Conservation (phyloP, 2,329 filamentous ascomycete genomes). For the Davidsoniella australis region DNA sequence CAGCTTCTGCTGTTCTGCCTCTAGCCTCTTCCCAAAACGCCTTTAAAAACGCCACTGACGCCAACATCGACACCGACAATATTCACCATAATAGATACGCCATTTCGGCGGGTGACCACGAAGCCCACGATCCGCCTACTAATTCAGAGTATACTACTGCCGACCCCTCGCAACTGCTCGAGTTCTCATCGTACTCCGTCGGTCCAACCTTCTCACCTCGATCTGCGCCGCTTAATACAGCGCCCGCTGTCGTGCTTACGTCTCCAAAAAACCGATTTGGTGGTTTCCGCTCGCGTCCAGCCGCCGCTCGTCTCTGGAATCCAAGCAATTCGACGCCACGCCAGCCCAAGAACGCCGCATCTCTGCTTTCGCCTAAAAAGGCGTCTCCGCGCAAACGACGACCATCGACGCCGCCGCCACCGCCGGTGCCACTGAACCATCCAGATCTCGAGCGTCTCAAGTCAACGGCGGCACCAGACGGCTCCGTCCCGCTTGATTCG, state of each 20-base stretch:
- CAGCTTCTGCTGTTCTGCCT: slow-evolving; percentile 7
- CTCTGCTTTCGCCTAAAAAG: not conserved
- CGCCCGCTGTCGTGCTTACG: not conserved
- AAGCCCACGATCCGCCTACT: not conserved
- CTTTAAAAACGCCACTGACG: not conserved
- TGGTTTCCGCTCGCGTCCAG: slow-evolving; percentile 23
- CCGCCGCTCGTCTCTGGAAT: slow-evolving; percentile 40
- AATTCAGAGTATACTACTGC: not conserved
- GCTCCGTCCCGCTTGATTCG: slow-evolving; percentile 27
- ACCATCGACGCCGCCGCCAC: slow-evolving; percentile 36
- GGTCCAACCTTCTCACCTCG: not conserved
- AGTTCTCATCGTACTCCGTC: slow-evolving; percentile 10
- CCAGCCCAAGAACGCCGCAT: slow-evolving; percentile 16
- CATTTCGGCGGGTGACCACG: not conserved
- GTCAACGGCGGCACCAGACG: slow-evolving; percentile 20
- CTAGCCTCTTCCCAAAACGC: not conserved
- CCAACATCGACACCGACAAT: not conserved
- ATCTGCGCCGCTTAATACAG: not conserved
- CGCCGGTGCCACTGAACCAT: slow-evolving; percentile 31
- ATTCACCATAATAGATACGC: not conserved
- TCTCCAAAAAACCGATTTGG: slow-evolving; percentile 1
- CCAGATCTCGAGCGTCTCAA: slow-evolving; percentile 24
- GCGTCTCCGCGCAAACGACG: slow-evolving; percentile 24
- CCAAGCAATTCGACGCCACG: slow-evolving; percentile 42
- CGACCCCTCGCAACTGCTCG: not conserved